Base-by-base conservation (phyloP, 345 rosid genomes). In the Heritiera littoralis region DNA sequence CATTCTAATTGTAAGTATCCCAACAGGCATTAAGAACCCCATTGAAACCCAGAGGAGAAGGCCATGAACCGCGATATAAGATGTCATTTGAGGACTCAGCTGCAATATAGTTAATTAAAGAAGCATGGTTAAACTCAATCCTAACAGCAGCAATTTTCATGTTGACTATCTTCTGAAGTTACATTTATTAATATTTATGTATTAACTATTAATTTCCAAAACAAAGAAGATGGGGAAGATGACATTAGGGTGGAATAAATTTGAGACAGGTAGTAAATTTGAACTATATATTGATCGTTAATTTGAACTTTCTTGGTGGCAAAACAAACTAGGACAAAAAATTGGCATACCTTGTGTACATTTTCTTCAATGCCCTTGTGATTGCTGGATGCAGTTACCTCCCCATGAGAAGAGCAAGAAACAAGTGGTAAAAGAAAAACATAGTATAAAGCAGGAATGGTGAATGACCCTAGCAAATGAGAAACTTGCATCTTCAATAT, bases 11-110 rank as follows among this genome's bases (percentile, higher is more conserved):
- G 83, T 84, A 43, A 95, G 85, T 67, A 95, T 90, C 68, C 95
- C 98, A 73, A 89, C 64, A 74, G 98, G 98, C 88, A 86, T 82
- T 17, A 95, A 84, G 56, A 95, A 85, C 13, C 98, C 98, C 90
- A 95, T 83, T 17, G 98, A 88, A 58, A 82, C 87, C 98, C 98
- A 95, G 7, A 88, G 89, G 35, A 93, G 89, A 67, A 93, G 54
- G 1, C 98, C 98, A 83, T 95, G 98, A 64, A 92, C 75, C 18
- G 87, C 77, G 41, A 93, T 85, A 45, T 89, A 85, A n/a, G 84
- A 82, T 79, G 63, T 78, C 85, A 85, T 81, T 86, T 88, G 83
- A 58, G 89, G 81, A 81, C 85, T 85, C 81, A 81, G 28, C 89
- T 89, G 84, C 83, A 78, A 28, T 52, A 11, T 46, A 28, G 58